A percentile compares a stretch with the other conserved stretches of the same genome.
These are phyloP conservation scores for Suillus hirtellus DNA, from an alignment of 768 basidiomycete genomes.

Conservation along the genomic window DNA sequence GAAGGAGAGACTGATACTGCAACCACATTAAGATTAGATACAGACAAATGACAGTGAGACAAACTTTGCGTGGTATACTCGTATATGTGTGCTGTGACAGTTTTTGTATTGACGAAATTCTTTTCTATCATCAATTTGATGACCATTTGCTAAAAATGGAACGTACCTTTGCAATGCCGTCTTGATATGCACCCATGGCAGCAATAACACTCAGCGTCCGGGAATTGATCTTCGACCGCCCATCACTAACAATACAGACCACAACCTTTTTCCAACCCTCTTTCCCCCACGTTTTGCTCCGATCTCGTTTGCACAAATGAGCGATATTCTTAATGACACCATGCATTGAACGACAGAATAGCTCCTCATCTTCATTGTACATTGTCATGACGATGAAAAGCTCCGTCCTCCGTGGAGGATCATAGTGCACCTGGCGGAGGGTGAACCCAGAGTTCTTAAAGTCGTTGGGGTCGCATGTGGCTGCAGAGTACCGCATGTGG, in stretches of 20 bases:
- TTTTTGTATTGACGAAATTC: slow-evolving; percentile 78
- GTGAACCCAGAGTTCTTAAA: slow-evolving; percentile 84
- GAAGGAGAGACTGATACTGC: slow-evolving; percentile 80
- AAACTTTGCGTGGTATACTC: slow-evolving; percentile 91
- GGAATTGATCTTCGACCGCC: slow-evolving; percentile 81
- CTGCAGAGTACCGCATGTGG: slow-evolving; percentile 94
- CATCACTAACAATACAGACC: slow-evolving; percentile 89
- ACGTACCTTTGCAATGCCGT: slow-evolving; percentile 83
- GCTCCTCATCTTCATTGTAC: slow-evolving; percentile 92
- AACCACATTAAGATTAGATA: not conserved
- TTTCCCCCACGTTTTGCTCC: slow-evolving; percentile 94
- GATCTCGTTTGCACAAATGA: slow-evolving; percentile 81
- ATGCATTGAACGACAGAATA: slow-evolving; percentile 93
- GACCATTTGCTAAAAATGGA: not conserved
- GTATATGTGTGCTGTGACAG: slow-evolving; percentile 88
- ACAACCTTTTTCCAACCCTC: slow-evolving; percentile 99
- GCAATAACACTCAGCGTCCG: slow-evolving; percentile 85
- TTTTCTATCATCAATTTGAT: slow-evolving; percentile 22
- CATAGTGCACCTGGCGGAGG: slow-evolving; percentile 87
- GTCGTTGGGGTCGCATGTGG: slow-evolving; percentile 94
- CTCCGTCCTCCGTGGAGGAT: slow-evolving; percentile 88
- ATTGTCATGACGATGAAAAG: slow-evolving; percentile 98
- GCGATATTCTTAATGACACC: slow-evolving; percentile 94
- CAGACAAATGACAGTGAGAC: slow-evolving; percentile 25
- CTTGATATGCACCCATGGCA: slow-evolving; percentile 93